Conservation (phyloP, 805 yeast species). For the Yarrowia sp. region DNA sequence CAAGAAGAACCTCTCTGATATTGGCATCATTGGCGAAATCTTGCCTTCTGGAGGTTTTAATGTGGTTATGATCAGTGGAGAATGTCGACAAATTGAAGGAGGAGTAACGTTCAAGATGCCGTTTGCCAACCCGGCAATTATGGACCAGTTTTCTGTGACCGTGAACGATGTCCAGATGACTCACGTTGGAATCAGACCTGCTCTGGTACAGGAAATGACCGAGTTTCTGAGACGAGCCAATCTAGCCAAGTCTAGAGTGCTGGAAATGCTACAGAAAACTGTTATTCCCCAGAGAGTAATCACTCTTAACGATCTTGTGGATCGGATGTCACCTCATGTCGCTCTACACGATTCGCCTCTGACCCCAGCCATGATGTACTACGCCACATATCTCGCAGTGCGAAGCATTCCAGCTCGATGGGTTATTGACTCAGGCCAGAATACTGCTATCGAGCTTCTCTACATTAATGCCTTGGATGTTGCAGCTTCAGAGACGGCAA, state of each 20-base stretch:
- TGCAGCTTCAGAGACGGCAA: neutral
- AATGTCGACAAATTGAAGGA: neutral
- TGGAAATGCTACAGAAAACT: neutral
- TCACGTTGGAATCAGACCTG: constrained; percentile 16
- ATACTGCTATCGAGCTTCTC: neutral
- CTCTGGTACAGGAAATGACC: constrained; percentile 1
- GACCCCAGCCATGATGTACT: constrained; percentile 4
- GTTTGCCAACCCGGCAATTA: neutral
- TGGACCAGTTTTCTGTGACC: neutral
- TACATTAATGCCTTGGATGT: constrained; percentile 13
- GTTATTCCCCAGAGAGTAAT: constrained; percentile 6
- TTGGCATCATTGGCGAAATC: constrained; percentile 7
- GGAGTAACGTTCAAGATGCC: constrained; percentile 9
- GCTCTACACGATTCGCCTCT: neutral
- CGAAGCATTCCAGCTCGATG: constrained; percentile 13
- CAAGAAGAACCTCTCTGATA: constrained; percentile 6
- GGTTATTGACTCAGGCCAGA: constrained; percentile 1
- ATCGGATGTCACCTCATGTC: neutral
- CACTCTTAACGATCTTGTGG: constrained; percentile 11
- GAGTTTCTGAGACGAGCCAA: constrained; percentile 4
- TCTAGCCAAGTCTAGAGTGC: neutral
- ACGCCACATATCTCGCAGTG: constrained; percentile 15
- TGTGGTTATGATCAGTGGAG: constrained; percentile 7
- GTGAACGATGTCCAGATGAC: neutral
- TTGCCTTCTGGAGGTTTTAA: neutral